These are phyloP conservation scores for Gymnopus androsaceus DNA, from an alignment of 1,284 basidiomycete genomes.

Conservation along the genomic window DNA sequence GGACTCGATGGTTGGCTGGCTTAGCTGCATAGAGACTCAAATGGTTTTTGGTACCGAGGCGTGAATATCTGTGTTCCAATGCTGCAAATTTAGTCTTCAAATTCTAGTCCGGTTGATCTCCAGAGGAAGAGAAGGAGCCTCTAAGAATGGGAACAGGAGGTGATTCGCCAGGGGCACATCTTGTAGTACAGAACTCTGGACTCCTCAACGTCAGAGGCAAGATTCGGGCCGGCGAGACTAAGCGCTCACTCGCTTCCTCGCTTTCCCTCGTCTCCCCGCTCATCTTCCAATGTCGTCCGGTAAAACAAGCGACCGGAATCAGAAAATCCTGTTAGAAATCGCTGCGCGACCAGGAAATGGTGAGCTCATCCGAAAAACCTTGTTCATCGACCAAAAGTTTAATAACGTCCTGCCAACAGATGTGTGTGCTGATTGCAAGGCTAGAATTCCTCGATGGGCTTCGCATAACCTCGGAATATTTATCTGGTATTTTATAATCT, in stretches of 20 bases:
- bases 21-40: constrained; percentile 3
- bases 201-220: no score
- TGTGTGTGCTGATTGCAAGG: constrained; percentile 83
- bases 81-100: no score
- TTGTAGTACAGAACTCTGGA: no score
- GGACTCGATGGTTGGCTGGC: not conserved
- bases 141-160: no score
- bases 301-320: constrained; percentile 65
- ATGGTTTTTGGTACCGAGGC: constrained; percentile 47
- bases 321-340: constrained; percentile 67
- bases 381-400: constrained; percentile 12
- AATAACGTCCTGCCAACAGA: constrained; percentile 47
- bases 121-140: no score
- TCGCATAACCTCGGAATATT: constrained; percentile 82
- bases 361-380: constrained; percentile 32
- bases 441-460: constrained; percentile 78
- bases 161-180: no score
- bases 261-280: not conserved
- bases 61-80: constrained; percentile 69
- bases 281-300: constrained; percentile 39
- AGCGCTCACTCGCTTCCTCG: not conserved
- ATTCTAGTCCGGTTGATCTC: no score
- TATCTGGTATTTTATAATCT: constrained; percentile 56
- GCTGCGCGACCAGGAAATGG: constrained; percentile 75
- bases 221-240: no score